Evolutionary conservation across 202 grass and related monocot species (phyloP).

Genomic region (Elaeis oleifera): DNA sequence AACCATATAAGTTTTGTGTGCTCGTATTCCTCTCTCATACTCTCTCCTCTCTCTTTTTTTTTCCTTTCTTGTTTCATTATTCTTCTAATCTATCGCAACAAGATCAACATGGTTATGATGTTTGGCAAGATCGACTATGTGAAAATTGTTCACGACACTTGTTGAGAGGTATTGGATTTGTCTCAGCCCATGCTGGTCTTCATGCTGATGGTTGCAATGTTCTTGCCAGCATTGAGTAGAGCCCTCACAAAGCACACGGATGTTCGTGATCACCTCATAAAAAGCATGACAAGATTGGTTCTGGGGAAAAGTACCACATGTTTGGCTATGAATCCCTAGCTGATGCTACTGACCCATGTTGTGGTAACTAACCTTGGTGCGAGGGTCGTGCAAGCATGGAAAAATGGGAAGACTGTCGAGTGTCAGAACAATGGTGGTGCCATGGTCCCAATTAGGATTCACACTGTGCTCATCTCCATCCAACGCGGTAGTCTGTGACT

Average conservation of each 20-base stretch:
- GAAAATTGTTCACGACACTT: conserved; percentile 60
- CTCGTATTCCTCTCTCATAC: no score
- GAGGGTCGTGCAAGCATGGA: conserved; percentile 46
- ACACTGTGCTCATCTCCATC: no score
- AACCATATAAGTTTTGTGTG: no score
- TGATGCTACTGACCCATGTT: conserved; percentile 71
- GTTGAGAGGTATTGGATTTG: conserved; percentile 57
- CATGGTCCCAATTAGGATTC: no score
- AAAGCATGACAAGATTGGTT: conserved; percentile 63
- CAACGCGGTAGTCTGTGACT: no score
- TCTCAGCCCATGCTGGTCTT: conserved; percentile 46
- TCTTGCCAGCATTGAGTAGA: conserved; percentile 63
- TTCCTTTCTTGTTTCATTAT: no score
- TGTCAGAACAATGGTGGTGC: no score
- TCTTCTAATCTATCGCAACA: not conserved
- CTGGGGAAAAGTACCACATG: conserved; percentile 64
- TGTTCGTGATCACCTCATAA: conserved; percentile 63
- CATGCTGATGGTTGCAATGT: conserved; percentile 64
- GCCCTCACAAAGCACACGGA: conserved; percentile 51
- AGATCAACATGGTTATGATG: conserved; percentile 77
- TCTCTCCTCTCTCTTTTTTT: no score
- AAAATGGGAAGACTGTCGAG: conserved; percentile 26
- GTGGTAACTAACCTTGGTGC: conserved; percentile 57
- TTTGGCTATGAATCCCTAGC: conserved; percentile 61
- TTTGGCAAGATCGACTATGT: conserved; percentile 60